A percentile compares a stretch with the other conserved stretches of the same genome.
Evolutionary conservation across 495 filamentous ascomycete species (phyloP).

Genomic region (Penicillium odoratum): DNA sequence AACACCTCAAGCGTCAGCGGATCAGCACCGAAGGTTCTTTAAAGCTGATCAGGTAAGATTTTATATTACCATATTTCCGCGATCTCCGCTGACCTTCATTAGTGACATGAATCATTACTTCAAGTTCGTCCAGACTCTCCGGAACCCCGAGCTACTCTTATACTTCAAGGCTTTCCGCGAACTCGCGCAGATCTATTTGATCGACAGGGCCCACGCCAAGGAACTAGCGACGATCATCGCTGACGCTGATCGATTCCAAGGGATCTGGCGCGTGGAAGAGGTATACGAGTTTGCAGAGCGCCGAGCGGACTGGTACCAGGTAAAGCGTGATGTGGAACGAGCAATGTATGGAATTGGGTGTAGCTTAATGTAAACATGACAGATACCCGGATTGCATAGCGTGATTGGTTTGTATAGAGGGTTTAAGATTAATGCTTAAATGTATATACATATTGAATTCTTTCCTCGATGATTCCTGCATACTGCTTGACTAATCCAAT

Average conservation of each 20-base stretch:
- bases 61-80: neutral
- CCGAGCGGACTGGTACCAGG: slow-evolving; percentile 89
- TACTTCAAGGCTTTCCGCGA: slow-evolving; percentile 94
- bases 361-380: slow-evolving; percentile 64
- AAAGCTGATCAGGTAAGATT: slow-evolving; percentile 74
- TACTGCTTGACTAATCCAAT: neutral
- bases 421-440: neutral
- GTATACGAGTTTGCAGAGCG: slow-evolving; percentile 96
- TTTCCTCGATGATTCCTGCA: neutral
- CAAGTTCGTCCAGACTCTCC: slow-evolving; percentile 75
- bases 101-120: slow-evolving; percentile 95
- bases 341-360: slow-evolving; percentile 98
- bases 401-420: slow-evolving; percentile 22
- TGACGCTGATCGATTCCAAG: slow-evolving; percentile 83
- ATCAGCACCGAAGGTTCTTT: slow-evolving; percentile 88
- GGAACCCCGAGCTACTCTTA: slow-evolving; percentile 76
- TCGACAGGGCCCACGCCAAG: slow-evolving; percentile 84
- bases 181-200: slow-evolving; percentile 91
- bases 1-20: slow-evolving; percentile 94
- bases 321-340: slow-evolving; percentile 85
- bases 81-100: slow-evolving; percentile 7
- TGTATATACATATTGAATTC: neutral
- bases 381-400: slow-evolving; percentile 34
- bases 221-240: slow-evolving; percentile 95
- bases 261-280: slow-evolving; percentile 92